Conservation (phyloP, 345 rosid species). For the Crucihimalaya himalaica region DNA sequence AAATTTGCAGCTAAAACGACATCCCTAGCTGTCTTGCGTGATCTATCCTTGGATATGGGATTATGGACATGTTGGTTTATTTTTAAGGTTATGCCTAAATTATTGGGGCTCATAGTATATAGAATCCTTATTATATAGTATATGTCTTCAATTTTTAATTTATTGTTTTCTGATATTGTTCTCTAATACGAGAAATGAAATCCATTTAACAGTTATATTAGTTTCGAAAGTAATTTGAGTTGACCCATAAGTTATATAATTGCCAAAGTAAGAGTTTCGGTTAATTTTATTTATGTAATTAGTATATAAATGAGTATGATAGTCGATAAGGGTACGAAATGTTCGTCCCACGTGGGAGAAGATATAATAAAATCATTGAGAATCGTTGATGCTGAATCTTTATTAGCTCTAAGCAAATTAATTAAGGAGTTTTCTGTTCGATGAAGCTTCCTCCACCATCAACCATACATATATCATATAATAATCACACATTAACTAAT, state of each 20-base stretch:
- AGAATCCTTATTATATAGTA: not conserved
- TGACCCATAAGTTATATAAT: not conserved
- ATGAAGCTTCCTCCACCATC: constrained; percentile 32
- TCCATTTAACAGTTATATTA: not conserved
- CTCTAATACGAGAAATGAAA: not conserved
- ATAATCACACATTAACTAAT: constrained; percentile 26
- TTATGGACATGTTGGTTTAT: constrained; percentile 28
- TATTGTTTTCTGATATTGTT: constrained; percentile 1
- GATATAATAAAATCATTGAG: constrained; percentile 13
- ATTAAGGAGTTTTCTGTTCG: constrained; percentile 11
- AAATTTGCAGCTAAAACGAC: constrained; percentile 43
- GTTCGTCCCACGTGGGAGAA: constrained; percentile 34
- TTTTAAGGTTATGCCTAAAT: constrained; percentile 29
- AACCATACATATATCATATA: constrained; percentile 15
- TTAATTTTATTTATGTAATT: not conserved
- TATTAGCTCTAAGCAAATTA: constrained; percentile 22
- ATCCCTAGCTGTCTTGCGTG: constrained; percentile 46
- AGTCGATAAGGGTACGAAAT: constrained; percentile 11
- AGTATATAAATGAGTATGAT: not conserved
- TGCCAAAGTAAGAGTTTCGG: not conserved
- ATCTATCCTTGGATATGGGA: constrained; percentile 65
- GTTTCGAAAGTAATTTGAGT: not conserved
- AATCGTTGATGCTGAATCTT: constrained; percentile 22
- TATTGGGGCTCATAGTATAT: constrained; percentile 9
- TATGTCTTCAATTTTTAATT: not conserved